These are phyloP conservation scores for Pseudocercospora vitis DNA, from an alignment of 2,329 filamentous ascomycete species.

Conservation along the genomic window DNA sequence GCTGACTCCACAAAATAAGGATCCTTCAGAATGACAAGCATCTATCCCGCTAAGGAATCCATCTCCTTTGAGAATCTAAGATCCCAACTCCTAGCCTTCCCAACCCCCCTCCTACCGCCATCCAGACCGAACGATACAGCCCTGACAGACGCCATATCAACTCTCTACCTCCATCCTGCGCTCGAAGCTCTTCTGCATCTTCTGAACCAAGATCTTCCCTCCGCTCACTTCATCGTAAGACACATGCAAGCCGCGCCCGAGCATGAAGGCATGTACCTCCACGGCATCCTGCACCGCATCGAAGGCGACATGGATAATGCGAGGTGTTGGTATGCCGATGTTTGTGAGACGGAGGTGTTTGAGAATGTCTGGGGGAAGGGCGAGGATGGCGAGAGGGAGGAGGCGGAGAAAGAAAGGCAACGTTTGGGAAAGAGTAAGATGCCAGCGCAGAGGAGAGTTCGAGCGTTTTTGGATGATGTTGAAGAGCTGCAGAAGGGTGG, in stretches of 20 bases:
- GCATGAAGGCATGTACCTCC: slow-evolving; percentile 54
- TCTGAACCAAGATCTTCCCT: slow-evolving; percentile 52
- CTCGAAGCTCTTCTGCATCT: slow-evolving; percentile 54
- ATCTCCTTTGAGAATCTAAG: slow-evolving; percentile 36
- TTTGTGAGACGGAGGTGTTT: slow-evolving; percentile 41
- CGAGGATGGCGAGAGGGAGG: slow-evolving; percentile 29
- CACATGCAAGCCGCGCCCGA: slow-evolving; percentile 54
- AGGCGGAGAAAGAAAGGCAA: slow-evolving; percentile 37
- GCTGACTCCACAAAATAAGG: too few species aligned
- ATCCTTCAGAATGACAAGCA: slow-evolving; percentile 18
- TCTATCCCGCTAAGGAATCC: slow-evolving; percentile 9
- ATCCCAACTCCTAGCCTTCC: slow-evolving; percentile 32
- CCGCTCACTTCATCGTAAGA: slow-evolving; percentile 54
- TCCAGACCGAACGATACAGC: slow-evolving; percentile 24
- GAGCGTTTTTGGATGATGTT: slow-evolving; percentile 18
- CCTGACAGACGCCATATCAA: slow-evolving; percentile 34
- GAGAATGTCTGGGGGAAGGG: slow-evolving; percentile 38
- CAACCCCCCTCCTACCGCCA: slow-evolving; percentile 32
- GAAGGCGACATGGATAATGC: slow-evolving; percentile 55
- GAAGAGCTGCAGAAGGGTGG: slow-evolving; percentile 19
- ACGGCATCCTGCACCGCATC: slow-evolving; percentile 52
- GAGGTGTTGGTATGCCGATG: slow-evolving; percentile 51
- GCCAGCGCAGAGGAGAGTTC: slow-evolving; percentile 14
- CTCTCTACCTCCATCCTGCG: slow-evolving; percentile 45
- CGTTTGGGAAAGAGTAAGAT: slow-evolving; percentile 40